Evolutionary conservation across 441 rosid genomes (phyloP).

Genomic region (Adansonia rubrostipa): DNA sequence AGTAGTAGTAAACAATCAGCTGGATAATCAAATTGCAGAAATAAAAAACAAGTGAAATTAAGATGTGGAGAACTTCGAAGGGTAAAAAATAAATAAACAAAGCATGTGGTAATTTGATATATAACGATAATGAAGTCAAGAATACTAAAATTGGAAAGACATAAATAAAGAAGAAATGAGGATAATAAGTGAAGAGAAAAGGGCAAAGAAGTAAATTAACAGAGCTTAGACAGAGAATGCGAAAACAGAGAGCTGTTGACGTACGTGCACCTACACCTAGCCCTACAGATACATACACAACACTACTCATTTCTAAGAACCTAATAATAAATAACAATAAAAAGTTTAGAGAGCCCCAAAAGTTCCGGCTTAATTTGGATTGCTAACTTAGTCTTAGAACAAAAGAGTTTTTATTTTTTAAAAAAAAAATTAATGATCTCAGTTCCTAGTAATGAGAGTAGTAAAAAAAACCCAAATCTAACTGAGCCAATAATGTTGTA

Average conservation of each 20-base stretch:
- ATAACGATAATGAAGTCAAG: not conserved
- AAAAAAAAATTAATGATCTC: too few species aligned
- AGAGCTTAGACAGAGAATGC: conserved; percentile 70
- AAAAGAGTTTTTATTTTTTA: too few species aligned
- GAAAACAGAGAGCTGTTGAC: conserved; percentile 79
- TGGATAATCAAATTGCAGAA: not conserved
- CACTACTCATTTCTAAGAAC: not conserved
- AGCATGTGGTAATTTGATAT: not conserved
- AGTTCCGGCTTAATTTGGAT: too few species aligned
- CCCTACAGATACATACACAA: conserved; percentile 42
- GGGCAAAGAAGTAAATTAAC: conserved; percentile 14
- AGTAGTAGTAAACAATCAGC: not conserved
- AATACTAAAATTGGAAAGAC: not conserved
- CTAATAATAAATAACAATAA: not conserved
- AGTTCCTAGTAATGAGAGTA: too few species aligned
- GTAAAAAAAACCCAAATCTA: conserved; percentile 23
- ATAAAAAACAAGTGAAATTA: not conserved
- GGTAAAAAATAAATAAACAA: not conserved
- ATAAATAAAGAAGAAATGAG: too few species aligned
- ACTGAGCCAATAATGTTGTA: conserved; percentile 96
- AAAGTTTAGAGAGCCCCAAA: not conserved
- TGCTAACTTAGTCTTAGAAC: too few species aligned
- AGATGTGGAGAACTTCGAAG: not conserved
- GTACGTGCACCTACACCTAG: conserved; percentile 29
- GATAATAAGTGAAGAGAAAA: not conserved